phyloP scores from a whole-genome alignment of 2,329 filamentous ascomycete species.

The Waltergamsia citrina region DNA sequence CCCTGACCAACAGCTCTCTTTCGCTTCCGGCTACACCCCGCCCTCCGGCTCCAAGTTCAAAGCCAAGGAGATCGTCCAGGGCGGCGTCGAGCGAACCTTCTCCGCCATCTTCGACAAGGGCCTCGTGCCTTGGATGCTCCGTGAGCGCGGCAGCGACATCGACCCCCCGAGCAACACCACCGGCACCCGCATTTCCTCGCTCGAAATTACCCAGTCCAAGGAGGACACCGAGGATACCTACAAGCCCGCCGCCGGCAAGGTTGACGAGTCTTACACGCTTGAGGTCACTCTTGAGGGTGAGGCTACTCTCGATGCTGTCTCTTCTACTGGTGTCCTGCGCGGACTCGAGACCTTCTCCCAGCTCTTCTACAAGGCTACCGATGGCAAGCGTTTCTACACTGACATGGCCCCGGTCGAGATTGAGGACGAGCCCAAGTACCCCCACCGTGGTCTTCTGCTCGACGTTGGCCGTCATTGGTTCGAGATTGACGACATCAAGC shows the following conservation, averaged over 20 bases:
- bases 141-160: constrained; percentile 51
- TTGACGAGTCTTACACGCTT: constrained; percentile 71
- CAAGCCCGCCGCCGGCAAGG: constrained; percentile 50
- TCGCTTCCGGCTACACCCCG: constrained; percentile 33
- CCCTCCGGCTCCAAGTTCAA: constrained; percentile 25
- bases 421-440: constrained; percentile 63
- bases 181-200: constrained; percentile 43
- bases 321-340: constrained; percentile 59
- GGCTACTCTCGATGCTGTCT: constrained; percentile 53
- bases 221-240: constrained; percentile 43
- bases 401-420: constrained; percentile 61
- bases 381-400: constrained; percentile 53
- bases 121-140: constrained; percentile 72
- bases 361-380: constrained; percentile 66
- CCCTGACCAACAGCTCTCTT: constrained; percentile 32
- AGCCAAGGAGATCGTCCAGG: constrained; percentile 45
- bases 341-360: constrained; percentile 72
- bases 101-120: constrained; percentile 56
- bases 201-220: constrained; percentile 52
- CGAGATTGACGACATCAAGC: constrained; percentile 55
- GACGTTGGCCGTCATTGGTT: constrained; percentile 70
- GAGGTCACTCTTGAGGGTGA: constrained; percentile 46
- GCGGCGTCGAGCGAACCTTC: constrained; percentile 49
- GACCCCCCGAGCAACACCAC: constrained; percentile 44
- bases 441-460: constrained; percentile 70